Base-by-base conservation (phyloP, 2,329 filamentous ascomycete species). In the Sporothrix globosa region DNA sequence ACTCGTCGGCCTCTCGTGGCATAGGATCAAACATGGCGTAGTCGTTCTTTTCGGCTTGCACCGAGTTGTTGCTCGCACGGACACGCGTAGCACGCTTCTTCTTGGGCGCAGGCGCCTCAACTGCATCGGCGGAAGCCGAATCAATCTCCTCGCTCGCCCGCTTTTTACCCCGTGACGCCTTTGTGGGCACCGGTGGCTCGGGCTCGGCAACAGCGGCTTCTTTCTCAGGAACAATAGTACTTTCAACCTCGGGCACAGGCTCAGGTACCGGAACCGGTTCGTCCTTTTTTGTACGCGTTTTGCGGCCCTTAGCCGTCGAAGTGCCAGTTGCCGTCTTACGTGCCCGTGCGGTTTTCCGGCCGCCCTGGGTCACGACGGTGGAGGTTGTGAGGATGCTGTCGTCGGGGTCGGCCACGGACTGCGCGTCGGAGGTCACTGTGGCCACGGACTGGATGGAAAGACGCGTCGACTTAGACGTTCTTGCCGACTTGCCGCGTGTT, bases 381-480 rank as follows among this genome's bases (percentile, higher is more conserved):
- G 80, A 81, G 71, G 81, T 90, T 3, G 87, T 89, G 74, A 89
- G 77, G 53, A 88, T 78, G 72, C 86, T 90, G 69, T 90, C 88
- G 66, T 88, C 88, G 52, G 82, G 78, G 56, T 85, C 83, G 52
- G 81, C 82, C 2, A 84, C 60, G 0, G 85, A 86, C 14, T 81
- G 79, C 7, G 80, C 76, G 56, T 89, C 87, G 0, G 86, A 87
- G 2, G 81, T 76, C 1, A 78, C 76, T 1, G 86, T 87, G 2
- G 83, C 80, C 9, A 83, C 79, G 1, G 88, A 90, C 73, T 89
- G 87, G 5, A 82, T 80, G 1, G 89, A 91, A 17, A 87, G 77
- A 46, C 92, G 87, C 3, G 91, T 92, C 10, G 85, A 84, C 77
- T 93, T 94, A 27, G 92, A 96, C 58, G 84, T 79, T 73, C 85